phyloP scores from a whole-genome alignment of 2,329 filamentous ascomycete species.

The Escovopsis sp. region DNA sequence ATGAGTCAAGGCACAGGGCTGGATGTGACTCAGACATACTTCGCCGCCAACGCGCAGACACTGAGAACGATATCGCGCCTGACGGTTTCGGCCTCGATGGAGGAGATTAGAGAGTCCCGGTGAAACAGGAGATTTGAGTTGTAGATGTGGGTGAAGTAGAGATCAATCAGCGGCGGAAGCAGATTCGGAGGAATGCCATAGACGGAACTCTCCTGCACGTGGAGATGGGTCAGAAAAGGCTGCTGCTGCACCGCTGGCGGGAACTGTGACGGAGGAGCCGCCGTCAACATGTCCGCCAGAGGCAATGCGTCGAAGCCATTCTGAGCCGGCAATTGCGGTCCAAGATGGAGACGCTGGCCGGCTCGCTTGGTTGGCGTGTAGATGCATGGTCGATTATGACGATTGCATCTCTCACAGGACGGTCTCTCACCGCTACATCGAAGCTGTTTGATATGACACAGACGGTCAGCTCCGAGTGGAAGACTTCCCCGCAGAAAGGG shows the following conservation, averaged over 20 bases:
- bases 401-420: neutral
- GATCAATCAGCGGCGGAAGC: neutral
- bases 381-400: neutral
- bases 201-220: neutral
- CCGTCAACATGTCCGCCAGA: neutral
- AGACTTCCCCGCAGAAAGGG: too few relatives aligned
- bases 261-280: too few relatives aligned
- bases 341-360: neutral
- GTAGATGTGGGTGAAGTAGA: slow-evolving; percentile 1
- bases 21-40: neutral
- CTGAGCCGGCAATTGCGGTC: neutral
- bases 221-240: neutral
- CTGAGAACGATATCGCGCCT: neutral
- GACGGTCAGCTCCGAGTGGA: neutral
- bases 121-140: neutral
- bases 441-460: too few relatives aligned
- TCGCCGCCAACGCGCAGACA: neutral
- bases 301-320: too few relatives aligned
- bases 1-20: too few relatives aligned
- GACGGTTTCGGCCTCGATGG: neutral
- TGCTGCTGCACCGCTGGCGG: neutral
- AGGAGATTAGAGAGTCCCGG: neutral
- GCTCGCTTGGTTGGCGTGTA: neutral
- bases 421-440: slow-evolving; percentile 1
- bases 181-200: neutral